A percentile compares a stretch with the other conserved stretches of the same genome.
phyloP scores from a whole-genome alignment of 192 early-diverging fungal genomes.

The Coemansia sp. region DNA sequence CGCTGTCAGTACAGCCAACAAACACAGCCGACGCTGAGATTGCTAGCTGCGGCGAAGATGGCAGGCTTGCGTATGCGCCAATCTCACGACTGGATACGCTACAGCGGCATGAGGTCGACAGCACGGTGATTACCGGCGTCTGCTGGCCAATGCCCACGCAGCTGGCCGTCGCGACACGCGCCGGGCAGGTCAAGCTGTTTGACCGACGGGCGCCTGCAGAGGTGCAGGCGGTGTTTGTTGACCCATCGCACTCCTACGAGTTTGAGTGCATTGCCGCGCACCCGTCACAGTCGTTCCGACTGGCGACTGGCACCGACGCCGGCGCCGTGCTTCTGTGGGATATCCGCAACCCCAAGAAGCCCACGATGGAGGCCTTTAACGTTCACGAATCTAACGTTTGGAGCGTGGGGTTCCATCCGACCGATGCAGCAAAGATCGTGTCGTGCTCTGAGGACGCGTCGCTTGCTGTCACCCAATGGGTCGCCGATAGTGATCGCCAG shows the following conservation, averaged over 20 bases:
- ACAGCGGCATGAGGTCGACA: slow-evolving; percentile 36
- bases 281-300: slow-evolving; percentile 48
- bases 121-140: slow-evolving; percentile 38
- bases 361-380: slow-evolving; percentile 27
- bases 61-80: slow-evolving; percentile 18
- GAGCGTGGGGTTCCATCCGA: slow-evolving; percentile 46
- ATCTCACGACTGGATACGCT: slow-evolving; percentile 25
- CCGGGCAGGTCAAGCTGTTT: slow-evolving; percentile 51
- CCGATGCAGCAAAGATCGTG: slow-evolving; percentile 24
- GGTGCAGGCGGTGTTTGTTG: slow-evolving; percentile 34
- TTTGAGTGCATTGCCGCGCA: slow-evolving; percentile 49
- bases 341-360: slow-evolving; percentile 31
- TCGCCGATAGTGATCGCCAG: not conserved
- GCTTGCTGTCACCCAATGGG: slow-evolving; percentile 46
- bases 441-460: slow-evolving; percentile 53
- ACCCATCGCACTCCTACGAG: slow-evolving; percentile 11
- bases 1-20: slow-evolving; percentile 30
- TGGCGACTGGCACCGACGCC: slow-evolving; percentile 43
- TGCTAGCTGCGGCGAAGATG: slow-evolving; percentile 53
- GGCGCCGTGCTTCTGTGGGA: slow-evolving; percentile 51
- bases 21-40: slow-evolving; percentile 20
- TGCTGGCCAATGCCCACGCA: slow-evolving; percentile 49
- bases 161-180: slow-evolving; percentile 36
- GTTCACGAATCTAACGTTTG: slow-evolving; percentile 45
- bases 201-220: slow-evolving; percentile 32